Evolutionary conservation across 2,329 filamentous ascomycete species (phyloP).

Genomic region (Albophoma yamanashiensis): DNA sequence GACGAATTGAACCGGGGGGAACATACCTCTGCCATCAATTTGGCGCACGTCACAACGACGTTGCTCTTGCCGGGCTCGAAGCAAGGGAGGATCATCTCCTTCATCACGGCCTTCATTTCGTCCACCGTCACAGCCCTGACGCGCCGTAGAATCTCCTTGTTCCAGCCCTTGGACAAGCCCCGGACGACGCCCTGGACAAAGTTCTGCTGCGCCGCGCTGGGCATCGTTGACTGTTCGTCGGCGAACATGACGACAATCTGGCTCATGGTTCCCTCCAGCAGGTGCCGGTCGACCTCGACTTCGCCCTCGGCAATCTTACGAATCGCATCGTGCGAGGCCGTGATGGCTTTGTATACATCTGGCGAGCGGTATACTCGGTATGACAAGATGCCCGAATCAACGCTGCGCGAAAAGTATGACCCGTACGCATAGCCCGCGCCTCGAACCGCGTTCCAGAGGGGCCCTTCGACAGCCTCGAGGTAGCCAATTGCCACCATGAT

Average conservation of each 20-base stretch:
- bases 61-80: conserved; percentile 77
- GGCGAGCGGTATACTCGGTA: conserved; percentile 87
- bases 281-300: conserved; percentile 63
- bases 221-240: conserved; percentile 80
- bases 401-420: conserved; percentile 64
- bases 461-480: conserved; percentile 86
- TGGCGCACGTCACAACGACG: conserved; percentile 78
- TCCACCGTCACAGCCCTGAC: conserved; percentile 67
- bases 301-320: conserved; percentile 62
- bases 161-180: conserved; percentile 66
- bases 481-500: conserved; percentile 84
- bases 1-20: conserved; percentile 6
- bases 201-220: conserved; percentile 68
- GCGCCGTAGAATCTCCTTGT: conserved; percentile 61
- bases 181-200: conserved; percentile 76
- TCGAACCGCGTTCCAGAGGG: conserved; percentile 86
- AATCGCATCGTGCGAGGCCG: conserved; percentile 64
- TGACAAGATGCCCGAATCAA: conserved; percentile 69
- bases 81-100: conserved; percentile 63
- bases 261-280: conserved; percentile 83
- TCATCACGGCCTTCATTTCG: conserved; percentile 66
- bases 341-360: conserved; percentile 77
- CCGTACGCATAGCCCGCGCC: conserved; percentile 92
- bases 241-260: conserved; percentile 80
- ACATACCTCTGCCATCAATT: conserved; percentile 73